Conservation (phyloP, 2,329 filamentous ascomycete genomes). For the Monilinia aucupariae region DNA sequence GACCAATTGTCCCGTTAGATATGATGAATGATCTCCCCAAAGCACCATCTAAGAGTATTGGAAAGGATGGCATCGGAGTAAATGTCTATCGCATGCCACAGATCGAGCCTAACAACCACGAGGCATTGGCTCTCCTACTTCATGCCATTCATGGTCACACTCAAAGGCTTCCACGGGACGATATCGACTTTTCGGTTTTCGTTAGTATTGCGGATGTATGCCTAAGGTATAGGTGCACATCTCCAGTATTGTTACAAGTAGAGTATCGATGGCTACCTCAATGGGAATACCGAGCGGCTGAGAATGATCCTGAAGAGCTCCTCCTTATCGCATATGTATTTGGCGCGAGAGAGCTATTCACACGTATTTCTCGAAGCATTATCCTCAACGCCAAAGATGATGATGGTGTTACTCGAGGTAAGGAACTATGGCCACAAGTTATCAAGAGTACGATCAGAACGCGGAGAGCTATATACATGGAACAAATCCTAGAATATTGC, state of each 20-base stretch:
- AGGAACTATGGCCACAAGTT: slow-evolving; percentile 42
- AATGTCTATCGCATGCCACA: slow-evolving; percentile 50
- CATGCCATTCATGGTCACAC: slow-evolving; percentile 48
- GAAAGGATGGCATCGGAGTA: slow-evolving; percentile 42
- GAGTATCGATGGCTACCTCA: slow-evolving; percentile 49
- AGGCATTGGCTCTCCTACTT: slow-evolving; percentile 43
- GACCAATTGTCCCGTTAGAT: slow-evolving; percentile 21
- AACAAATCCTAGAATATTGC: slow-evolving; percentile 46
- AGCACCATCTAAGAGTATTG: slow-evolving; percentile 37
- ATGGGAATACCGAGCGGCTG: slow-evolving; percentile 44
- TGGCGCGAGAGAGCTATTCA: slow-evolving; percentile 45
- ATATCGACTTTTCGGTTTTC: slow-evolving; percentile 45
- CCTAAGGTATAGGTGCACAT: slow-evolving; percentile 47
- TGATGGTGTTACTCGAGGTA: slow-evolving; percentile 39
- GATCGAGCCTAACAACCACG: slow-evolving; percentile 41
- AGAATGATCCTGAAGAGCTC: slow-evolving; percentile 46
- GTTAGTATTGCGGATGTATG: slow-evolving; percentile 48
- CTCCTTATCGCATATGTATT: slow-evolving; percentile 50
- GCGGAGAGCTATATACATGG: slow-evolving; percentile 45
- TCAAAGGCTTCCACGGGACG: slow-evolving; percentile 40
- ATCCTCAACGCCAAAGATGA: slow-evolving; percentile 44
- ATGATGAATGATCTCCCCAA: slow-evolving; percentile 27
- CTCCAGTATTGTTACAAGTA: slow-evolving; percentile 46
- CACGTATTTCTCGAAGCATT: slow-evolving; percentile 45
- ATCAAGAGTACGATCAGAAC: slow-evolving; percentile 47